Conservation (phyloP, 495 filamentous ascomycete genomes). For the Penicillium angulare region DNA sequence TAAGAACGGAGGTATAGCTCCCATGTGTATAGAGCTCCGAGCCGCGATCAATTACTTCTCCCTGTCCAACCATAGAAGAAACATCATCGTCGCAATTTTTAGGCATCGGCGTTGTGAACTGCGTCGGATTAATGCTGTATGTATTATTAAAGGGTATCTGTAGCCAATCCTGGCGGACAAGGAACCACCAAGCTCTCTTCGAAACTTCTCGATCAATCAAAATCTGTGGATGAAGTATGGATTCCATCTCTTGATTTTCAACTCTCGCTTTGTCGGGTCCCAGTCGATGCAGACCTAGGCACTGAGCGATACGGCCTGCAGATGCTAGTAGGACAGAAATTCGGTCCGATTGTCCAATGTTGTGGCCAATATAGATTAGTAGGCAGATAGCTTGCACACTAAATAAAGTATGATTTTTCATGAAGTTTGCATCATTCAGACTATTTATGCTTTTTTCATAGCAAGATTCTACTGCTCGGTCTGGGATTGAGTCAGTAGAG, state of each 20-base stretch:
- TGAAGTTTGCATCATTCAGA: slow-evolving; percentile 8
- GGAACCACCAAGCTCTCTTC: slow-evolving; percentile 17
- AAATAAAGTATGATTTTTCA: slow-evolving; percentile 9
- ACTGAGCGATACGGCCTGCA: slow-evolving; percentile 12
- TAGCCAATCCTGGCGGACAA: slow-evolving; percentile 18
- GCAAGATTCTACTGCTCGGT: background rate
- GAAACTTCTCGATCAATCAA: slow-evolving; percentile 12
- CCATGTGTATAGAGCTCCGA: slow-evolving; percentile 5
- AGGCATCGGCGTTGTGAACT: slow-evolving; percentile 15
- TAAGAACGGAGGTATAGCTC: slow-evolving; percentile 9
- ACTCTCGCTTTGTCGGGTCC: background rate
- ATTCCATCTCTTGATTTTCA: background rate
- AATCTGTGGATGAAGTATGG: background rate
- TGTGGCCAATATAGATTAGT: slow-evolving; percentile 11
- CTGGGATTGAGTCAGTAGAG: background rate
- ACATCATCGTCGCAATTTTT: slow-evolving; percentile 5
- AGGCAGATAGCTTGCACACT: slow-evolving; percentile 15
- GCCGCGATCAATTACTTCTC: background rate
- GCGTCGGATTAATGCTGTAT: slow-evolving; percentile 11
- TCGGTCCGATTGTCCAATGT: slow-evolving; percentile 9
- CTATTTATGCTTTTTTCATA: slow-evolving; percentile 6
- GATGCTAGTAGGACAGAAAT: slow-evolving; percentile 9
- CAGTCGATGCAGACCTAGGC: slow-evolving; percentile 9
- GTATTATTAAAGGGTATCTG: slow-evolving; percentile 16
- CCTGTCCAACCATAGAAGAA: background rate